Evolutionary conservation across 371 early-diverging fungal species (phyloP).

Genomic region (Globomyces sp.): DNA sequence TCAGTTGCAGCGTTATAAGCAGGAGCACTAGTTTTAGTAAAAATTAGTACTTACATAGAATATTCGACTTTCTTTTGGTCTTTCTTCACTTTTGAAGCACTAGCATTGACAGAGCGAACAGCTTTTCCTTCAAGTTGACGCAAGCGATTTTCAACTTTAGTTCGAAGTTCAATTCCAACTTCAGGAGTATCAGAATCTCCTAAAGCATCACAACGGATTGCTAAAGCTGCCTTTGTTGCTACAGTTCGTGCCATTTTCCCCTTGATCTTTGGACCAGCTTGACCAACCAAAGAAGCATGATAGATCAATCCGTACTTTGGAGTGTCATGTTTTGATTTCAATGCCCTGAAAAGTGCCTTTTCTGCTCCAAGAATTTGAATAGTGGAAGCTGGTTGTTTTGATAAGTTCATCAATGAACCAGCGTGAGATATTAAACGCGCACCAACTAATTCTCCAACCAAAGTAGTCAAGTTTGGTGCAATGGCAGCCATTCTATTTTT

Average conservation of each 20-base stretch:
- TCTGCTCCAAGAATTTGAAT: slow-evolving; percentile 99
- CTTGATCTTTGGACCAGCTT: slow-evolving; percentile 95
- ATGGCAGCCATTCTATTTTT: slow-evolving; percentile 91
- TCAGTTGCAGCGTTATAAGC: slow-evolving; percentile 38
- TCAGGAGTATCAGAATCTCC: slow-evolving; percentile 72
- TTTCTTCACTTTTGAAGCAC: slow-evolving; percentile 64
- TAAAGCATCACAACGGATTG: slow-evolving; percentile 93
- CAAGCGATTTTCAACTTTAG: slow-evolving; percentile 83
- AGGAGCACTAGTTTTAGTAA: slow-evolving; percentile 22
- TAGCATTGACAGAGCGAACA: slow-evolving; percentile 77
- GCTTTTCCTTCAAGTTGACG: slow-evolving; percentile 91
- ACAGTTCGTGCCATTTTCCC: slow-evolving; percentile 96
- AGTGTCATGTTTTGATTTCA: slow-evolving; percentile 97
- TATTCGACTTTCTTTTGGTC: slow-evolving; percentile 46
- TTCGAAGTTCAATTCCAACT: slow-evolving; percentile 80
- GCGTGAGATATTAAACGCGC: slow-evolving; percentile 95
- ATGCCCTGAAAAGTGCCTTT: slow-evolving; percentile 97
- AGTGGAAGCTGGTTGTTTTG: slow-evolving; percentile 97
- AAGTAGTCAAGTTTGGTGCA: slow-evolving; percentile 95
- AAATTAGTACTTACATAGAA: slow-evolving; percentile 29
- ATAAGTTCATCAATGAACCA: slow-evolving; percentile 92
- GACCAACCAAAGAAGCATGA: slow-evolving; percentile 92
- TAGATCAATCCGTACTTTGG: slow-evolving; percentile 99
- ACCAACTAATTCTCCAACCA: slow-evolving; percentile 95
- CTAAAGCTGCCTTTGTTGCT: slow-evolving; percentile 91